These are phyloP conservation scores for Parachaetomium inaequale DNA, from an alignment of 495 filamentous ascomycete species.

Conservation along the genomic window DNA sequence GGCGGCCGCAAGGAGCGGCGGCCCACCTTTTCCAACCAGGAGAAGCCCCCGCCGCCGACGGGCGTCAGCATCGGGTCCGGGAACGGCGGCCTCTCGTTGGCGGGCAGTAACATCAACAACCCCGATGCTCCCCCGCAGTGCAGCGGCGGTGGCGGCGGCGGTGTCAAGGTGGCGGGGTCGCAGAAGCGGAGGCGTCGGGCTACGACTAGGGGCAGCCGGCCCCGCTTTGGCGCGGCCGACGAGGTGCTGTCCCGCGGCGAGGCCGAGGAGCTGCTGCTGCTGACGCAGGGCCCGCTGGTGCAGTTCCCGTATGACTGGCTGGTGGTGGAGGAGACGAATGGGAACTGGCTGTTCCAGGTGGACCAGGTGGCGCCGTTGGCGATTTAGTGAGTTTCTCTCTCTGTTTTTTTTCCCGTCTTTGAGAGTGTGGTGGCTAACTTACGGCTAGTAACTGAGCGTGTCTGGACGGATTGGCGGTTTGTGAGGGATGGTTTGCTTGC, in stretches of 20 bases:
- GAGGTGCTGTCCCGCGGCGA: constrained; percentile 68
- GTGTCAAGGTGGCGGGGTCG: constrained; percentile 30
- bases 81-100: constrained; percentile 10
- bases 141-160: neutral
- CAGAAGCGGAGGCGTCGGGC: constrained; percentile 59
- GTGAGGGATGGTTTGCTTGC: neutral
- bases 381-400: constrained; percentile 76
- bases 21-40: constrained; percentile 43
- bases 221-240: constrained; percentile 58
- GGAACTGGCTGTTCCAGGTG: constrained; percentile 95
- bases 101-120: constrained; percentile 13
- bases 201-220: constrained; percentile 70
- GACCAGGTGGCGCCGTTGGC: constrained; percentile 93
- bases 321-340: constrained; percentile 79
- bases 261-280: constrained; percentile 73
- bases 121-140: constrained; percentile 1
- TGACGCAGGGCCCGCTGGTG: constrained; percentile 86
- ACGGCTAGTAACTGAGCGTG: constrained; percentile 9
- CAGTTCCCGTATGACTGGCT: constrained; percentile 96
- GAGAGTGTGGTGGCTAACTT: neutral
- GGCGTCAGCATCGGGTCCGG: constrained; percentile 21
- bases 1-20: constrained; percentile 40
- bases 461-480: neutral
- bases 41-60: constrained; percentile 38
- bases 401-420: neutral